Conservation (phyloP, 2,329 filamentous ascomycete genomes). For the Zymoseptoria pseudotritici region DNA sequence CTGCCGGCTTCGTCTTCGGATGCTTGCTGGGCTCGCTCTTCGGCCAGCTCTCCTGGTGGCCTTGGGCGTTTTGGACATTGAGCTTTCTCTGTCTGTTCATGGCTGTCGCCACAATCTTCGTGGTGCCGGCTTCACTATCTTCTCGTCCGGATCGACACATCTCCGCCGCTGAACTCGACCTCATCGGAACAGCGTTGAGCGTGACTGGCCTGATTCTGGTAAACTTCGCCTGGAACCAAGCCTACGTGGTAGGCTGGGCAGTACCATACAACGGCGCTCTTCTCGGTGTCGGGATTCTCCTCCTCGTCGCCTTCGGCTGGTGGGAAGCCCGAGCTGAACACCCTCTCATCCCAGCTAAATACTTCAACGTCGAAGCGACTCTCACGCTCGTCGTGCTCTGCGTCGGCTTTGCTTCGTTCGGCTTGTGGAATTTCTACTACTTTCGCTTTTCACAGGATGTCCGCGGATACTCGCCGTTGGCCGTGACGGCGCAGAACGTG, state of each 20-base stretch:
- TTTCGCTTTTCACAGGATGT: not conserved
- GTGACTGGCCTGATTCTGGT: conserved; percentile 4
- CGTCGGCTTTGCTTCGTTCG: not conserved
- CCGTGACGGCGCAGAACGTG: not conserved
- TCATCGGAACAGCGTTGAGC: conserved; percentile 3
- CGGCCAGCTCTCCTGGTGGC: conserved; percentile 4
- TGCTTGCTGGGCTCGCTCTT: conserved; percentile 4
- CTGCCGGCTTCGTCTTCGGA: not conserved
- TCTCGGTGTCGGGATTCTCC: conserved; percentile 1
- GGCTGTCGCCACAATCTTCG: not conserved
- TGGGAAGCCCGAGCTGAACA: conserved; percentile 5
- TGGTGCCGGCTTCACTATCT: not conserved
- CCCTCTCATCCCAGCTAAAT: not conserved
- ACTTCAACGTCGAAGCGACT: not conserved
- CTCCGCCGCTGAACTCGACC: not conserved
- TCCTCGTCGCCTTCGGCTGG: conserved; percentile 4
- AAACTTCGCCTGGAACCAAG: conserved; percentile 8
- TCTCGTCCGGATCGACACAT: not conserved
- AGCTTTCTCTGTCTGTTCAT: not conserved
- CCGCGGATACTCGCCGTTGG: not conserved
- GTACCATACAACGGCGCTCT: conserved; percentile 4
- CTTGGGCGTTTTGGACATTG: conserved; percentile 5
- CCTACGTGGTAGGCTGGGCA: conserved; percentile 7
- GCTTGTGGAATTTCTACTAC: not conserved
- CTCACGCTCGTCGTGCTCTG: not conserved